Percentiles rank a stretch among this genome's conserved stretches.
These are phyloP conservation scores for Primulina eburnea DNA, from an alignment of 257 asterid species.

Conservation along the genomic window DNA sequence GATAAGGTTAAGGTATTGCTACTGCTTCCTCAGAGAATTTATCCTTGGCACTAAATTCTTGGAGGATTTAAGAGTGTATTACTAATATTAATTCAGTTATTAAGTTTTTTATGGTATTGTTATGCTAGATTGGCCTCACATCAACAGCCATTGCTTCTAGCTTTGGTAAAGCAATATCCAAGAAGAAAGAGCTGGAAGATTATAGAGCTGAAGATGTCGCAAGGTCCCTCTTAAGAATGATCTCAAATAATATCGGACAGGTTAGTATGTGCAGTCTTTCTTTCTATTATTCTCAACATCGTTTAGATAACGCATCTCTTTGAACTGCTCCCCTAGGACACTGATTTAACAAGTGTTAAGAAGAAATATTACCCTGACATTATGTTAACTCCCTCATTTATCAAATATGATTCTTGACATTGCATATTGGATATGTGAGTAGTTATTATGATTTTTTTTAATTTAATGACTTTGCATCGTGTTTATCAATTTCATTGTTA, in stretches of 20 bases:
- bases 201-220: constrained; percentile 78
- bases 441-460: not conserved
- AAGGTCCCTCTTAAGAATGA: constrained; percentile 86
- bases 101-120: not conserved
- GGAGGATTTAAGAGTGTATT: constrained; percentile 13
- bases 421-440: not conserved
- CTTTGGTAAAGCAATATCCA: constrained; percentile 82
- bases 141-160: constrained; percentile 90
- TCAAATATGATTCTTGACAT: not conserved
- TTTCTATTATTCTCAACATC: not conserved
- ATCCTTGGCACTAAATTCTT: not conserved
- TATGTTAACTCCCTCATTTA: not conserved
- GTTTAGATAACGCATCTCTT: not conserved
- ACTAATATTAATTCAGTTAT: constrained; percentile 5
- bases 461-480: constrained; percentile 3
- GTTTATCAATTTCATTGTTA: constrained; percentile 11
- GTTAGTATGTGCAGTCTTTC: constrained; percentile 32
- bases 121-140: constrained; percentile 74
- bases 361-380: not conserved
- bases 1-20: not conserved
- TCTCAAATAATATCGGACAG: constrained; percentile 91
- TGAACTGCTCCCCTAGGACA: not conserved
- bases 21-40: not conserved
- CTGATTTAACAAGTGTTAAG: not conserved
- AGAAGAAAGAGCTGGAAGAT: constrained; percentile 65